Evolutionary conservation across 1,284 basidiomycete genomes (phyloP), one percentile per base, ranked within the genome.

Genomic region (Boletus semigastroideus): DNA sequence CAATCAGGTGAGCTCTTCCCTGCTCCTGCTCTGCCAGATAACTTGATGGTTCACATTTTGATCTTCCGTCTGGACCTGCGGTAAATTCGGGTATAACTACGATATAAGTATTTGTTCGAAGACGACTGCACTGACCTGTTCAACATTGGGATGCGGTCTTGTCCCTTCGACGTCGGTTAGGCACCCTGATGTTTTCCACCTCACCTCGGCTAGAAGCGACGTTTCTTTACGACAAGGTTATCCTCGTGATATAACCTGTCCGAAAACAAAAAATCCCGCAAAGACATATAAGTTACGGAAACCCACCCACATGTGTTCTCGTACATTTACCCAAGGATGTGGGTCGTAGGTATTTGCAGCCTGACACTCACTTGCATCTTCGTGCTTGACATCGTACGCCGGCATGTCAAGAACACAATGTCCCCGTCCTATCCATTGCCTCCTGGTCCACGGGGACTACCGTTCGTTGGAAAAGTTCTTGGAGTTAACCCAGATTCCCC

Each of bases 401-500:
- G 51, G 31, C 56, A 43, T 42, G n/a, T 53, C 36, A 49, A 42
- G 42, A 42, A 20, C 22, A n/a, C 46, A 8, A 47, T 11, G 19
- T n/a, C 20, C 30, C 16, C 46, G 12, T 40, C 52, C 13, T 31
- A 52, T 22, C 60, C 62, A 11, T 46, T 66, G 2, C 62, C 62
- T 27, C 64, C 62, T 13, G 64, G 62, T 38, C 62, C 62, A 2
- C 42, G 22, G 8, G 48, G 58, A n/a, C 30, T 65, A 16, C 64
- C 64, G 1, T 39, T 50, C 27, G 28, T 59, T 16, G 58, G 58
- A 16, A 57, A 48, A 4, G 3, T 57, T 31, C 25, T 25, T 5
- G 46, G 47, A 34, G 2, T 55, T 25, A 46, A 51, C 30, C 11
- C 45, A 12, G n/a, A 49, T n/a, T 33, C 49, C 3, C 62, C 62